Conservation (phyloP, 2,329 filamentous ascomycete species). For the Diaporthe batatas region DNA sequence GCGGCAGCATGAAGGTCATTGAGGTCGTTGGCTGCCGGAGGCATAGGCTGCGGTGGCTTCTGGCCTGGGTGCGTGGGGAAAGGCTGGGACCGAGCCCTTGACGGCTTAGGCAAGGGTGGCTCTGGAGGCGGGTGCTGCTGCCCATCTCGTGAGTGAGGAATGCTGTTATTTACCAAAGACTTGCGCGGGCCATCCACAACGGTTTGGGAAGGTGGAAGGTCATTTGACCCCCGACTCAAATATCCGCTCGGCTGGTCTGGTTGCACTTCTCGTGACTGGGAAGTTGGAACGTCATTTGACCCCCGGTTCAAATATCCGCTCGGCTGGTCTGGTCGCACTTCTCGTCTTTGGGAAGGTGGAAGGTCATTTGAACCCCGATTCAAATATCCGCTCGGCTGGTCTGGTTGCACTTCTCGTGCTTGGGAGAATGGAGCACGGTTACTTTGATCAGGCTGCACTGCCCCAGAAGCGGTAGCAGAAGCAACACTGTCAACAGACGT, state of each 20-base stretch:
- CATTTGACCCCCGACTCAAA: not conserved
- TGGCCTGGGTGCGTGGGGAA: not conserved
- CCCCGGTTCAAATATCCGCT: not conserved
- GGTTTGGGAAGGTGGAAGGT: not conserved
- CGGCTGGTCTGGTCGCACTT: not conserved
- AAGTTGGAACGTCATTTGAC: not conserved
- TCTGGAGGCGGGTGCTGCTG: not conserved
- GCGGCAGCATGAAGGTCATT: not conserved
- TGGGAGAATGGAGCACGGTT: not conserved
- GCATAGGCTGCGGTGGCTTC: not conserved
- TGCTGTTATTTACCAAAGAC: not conserved
- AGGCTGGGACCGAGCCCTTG: not conserved
- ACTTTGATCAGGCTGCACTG: not conserved
- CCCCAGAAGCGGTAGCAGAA: not conserved
- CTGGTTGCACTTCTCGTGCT: not conserved
- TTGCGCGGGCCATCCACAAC: not conserved
- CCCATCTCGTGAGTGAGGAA: constrained; percentile 3
- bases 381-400: constrained; percentile 3
- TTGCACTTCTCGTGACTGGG: too few species aligned
- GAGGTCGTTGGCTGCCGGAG: not conserved
- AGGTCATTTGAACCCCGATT: not conserved
- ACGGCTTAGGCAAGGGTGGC: not conserved
- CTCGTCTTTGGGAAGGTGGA: too few species aligned
- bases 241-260: constrained; percentile 5
- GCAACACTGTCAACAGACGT: not conserved